Percentiles rank a stretch among this genome's conserved stretches.
Conservation (phyloP, 495 filamentous ascomycete genomes). For the Mytilinidion resinicola region DNA sequence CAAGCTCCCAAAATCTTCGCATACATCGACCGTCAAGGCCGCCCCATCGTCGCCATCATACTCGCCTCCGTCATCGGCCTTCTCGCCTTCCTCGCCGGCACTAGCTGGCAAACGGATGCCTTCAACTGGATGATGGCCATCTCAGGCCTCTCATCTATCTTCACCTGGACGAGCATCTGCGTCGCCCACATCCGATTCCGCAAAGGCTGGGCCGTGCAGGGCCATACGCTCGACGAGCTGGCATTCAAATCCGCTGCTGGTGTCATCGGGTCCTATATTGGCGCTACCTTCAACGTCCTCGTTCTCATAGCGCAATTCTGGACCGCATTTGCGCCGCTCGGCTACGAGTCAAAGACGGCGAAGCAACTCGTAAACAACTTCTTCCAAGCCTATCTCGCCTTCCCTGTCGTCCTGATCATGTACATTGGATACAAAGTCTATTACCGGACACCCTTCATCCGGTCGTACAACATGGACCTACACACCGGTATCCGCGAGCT, state of each 20-base stretch:
- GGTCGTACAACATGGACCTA: slow-evolving; percentile 70
- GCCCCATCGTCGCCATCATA: slow-evolving; percentile 57
- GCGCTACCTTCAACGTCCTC: slow-evolving; percentile 68
- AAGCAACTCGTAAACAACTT: slow-evolving; percentile 52
- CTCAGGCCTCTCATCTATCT: slow-evolving; percentile 80
- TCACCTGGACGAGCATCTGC: slow-evolving; percentile 92
- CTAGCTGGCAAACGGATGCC: slow-evolving; percentile 53
- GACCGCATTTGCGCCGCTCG: slow-evolving; percentile 77
- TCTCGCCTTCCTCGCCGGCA: slow-evolving; percentile 71
- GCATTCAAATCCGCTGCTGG: slow-evolving; percentile 78
- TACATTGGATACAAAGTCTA: slow-evolving; percentile 78
- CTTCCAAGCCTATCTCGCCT: slow-evolving; percentile 74
- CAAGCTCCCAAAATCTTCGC: slow-evolving; percentile 36
- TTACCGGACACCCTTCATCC: slow-evolving; percentile 62
- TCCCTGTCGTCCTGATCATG: slow-evolving; percentile 68
- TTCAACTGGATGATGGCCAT: slow-evolving; percentile 88
- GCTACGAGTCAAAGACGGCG: slow-evolving; percentile 42
- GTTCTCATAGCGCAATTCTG: slow-evolving; percentile 93
- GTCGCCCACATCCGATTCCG: slow-evolving; percentile 90
- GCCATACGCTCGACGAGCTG: slow-evolving; percentile 65
- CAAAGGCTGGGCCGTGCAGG: slow-evolving; percentile 62
- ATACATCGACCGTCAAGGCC: slow-evolving; percentile 38
- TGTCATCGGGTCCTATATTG: slow-evolving; percentile 75
- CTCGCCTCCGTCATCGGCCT: slow-evolving; percentile 66
- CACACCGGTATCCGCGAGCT: slow-evolving; percentile 83